Percentiles rank a stretch among this genome's conserved stretches.
Conservation (phyloP, 139 green algal species). For the Coelastrella sp. region DNA sequence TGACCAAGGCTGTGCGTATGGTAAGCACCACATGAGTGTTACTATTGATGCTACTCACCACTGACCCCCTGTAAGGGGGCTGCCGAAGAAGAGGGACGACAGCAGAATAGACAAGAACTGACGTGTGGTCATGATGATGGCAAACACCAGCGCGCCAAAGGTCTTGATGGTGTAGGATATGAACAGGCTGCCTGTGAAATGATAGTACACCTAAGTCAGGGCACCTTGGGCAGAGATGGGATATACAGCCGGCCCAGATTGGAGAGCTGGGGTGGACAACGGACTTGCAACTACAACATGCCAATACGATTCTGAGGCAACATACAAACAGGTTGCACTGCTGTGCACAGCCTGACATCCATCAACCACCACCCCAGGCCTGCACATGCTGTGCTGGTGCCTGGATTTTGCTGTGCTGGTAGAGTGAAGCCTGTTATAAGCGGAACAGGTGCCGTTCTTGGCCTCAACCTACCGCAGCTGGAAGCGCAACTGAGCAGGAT, state of each 20-base stretch:
- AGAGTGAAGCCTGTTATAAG: not conserved
- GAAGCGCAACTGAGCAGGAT: constrained; percentile 74
- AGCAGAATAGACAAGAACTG: constrained; percentile 94
- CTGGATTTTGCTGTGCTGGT: not conserved
- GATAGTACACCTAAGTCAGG: too few species aligned
- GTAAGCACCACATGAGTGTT: not conserved
- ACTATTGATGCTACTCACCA: constrained; percentile 58
- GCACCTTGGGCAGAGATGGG: too few species aligned
- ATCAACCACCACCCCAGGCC: too few species aligned
- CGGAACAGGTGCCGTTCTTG: not conserved
- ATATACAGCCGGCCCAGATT: too few species aligned
- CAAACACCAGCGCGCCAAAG: constrained; percentile 94
- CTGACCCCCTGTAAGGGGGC: constrained; percentile 75
- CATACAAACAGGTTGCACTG: not conserved
- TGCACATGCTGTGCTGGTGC: too few species aligned
- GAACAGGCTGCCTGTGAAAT: constrained; percentile 58
- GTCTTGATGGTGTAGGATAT: constrained; percentile 93
- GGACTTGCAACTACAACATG: too few species aligned
- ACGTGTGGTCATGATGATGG: constrained; percentile 94
- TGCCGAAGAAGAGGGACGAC: constrained; percentile 84
- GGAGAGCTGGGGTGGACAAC: too few species aligned
- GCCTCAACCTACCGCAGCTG: constrained; percentile 57
- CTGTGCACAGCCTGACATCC: not conserved
- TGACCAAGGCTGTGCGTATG: not conserved
- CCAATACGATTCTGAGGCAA: not conserved